Percentiles rank a stretch among this genome's conserved stretches.
These are phyloP conservation scores for Cladophialophora yegresii DNA, from an alignment of 2,329 filamentous ascomycete species.

Conservation along the genomic window DNA sequence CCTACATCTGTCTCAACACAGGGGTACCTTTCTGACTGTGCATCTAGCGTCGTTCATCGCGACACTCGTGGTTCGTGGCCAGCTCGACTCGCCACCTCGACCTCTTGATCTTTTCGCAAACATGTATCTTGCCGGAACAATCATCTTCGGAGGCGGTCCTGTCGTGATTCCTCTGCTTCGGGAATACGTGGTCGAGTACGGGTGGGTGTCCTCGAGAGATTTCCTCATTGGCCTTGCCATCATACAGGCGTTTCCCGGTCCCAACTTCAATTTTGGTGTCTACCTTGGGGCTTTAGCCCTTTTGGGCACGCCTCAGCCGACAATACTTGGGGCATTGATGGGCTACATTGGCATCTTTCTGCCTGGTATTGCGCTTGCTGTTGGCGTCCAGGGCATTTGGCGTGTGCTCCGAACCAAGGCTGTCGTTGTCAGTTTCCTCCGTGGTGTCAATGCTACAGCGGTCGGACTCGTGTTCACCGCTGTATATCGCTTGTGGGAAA, in stretches of 20 bases:
- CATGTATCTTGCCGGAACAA: constrained; percentile 71
- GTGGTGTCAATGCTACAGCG: constrained; percentile 62
- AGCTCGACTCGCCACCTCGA: constrained; percentile 47
- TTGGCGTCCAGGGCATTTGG: constrained; percentile 55
- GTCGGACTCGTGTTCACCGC: constrained; percentile 66
- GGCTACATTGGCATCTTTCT: constrained; percentile 57
- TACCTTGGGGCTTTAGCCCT: constrained; percentile 58
- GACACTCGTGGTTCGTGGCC: constrained; percentile 46
- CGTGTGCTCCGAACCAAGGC: constrained; percentile 49
- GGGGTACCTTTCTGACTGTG: not conserved
- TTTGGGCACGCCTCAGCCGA: constrained; percentile 42
- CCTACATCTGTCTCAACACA: not conserved
- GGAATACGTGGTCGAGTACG: constrained; percentile 63
- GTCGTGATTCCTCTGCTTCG: constrained; percentile 66
- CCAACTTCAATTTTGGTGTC: constrained; percentile 55
- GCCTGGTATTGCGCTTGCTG: constrained; percentile 51
- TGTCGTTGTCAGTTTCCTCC: constrained; percentile 53
- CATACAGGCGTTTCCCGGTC: constrained; percentile 67
- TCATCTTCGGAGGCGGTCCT: constrained; percentile 66
- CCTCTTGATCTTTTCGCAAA: constrained; percentile 67
- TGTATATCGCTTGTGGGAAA: constrained; percentile 64
- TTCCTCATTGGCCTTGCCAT: constrained; percentile 73
- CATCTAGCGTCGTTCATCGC: constrained; percentile 55
- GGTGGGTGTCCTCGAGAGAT: constrained; percentile 70
- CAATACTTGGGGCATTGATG: constrained; percentile 54